Conservation (phyloP, 2,329 filamentous ascomycete genomes). For the Ceratocystis smalleyi region DNA sequence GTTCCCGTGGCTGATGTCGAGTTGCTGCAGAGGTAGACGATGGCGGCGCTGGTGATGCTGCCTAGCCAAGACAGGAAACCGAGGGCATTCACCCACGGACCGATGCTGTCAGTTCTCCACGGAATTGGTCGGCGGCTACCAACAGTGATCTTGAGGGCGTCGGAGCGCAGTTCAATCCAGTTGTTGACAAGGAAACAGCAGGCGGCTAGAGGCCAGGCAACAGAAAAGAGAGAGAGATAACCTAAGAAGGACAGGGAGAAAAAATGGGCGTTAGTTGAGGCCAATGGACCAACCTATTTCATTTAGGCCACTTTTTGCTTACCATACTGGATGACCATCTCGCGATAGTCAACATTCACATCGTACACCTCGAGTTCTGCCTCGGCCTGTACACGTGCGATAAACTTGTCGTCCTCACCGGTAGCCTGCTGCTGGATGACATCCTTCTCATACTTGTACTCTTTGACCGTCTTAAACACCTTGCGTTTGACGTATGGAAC, state of each 20-base stretch:
- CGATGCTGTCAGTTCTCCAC: constrained; percentile 82
- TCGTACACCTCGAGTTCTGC: constrained; percentile 73
- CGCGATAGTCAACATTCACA: constrained; percentile 76
- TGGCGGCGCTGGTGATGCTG: constrained; percentile 68
- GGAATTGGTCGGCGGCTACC: constrained; percentile 81
- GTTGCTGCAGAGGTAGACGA: constrained; percentile 71
- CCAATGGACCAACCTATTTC: neutral
- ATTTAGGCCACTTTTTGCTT: constrained; percentile 20
- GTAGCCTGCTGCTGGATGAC: constrained; percentile 45
- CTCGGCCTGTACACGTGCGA: constrained; percentile 67
- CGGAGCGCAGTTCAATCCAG: constrained; percentile 85
- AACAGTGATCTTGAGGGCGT: constrained; percentile 85
- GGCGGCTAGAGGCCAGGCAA: constrained; percentile 86
- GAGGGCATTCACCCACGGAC: constrained; percentile 75
- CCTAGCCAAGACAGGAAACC: constrained; percentile 90
- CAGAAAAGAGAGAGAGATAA: constrained; percentile 80
- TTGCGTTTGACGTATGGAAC: constrained; percentile 73
- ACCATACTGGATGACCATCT: constrained; percentile 78
- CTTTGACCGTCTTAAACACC: constrained; percentile 62
- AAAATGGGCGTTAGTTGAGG: neutral
- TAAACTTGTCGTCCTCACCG: constrained; percentile 59
- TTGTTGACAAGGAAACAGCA: constrained; percentile 86
- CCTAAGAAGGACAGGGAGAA: constrained; percentile 31
- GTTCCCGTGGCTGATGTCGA: neutral
- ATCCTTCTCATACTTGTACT: constrained; percentile 39